Base-by-base conservation (phyloP, 2,329 filamentous ascomycete genomes). In the Aureobasidium mangrovei region DNA sequence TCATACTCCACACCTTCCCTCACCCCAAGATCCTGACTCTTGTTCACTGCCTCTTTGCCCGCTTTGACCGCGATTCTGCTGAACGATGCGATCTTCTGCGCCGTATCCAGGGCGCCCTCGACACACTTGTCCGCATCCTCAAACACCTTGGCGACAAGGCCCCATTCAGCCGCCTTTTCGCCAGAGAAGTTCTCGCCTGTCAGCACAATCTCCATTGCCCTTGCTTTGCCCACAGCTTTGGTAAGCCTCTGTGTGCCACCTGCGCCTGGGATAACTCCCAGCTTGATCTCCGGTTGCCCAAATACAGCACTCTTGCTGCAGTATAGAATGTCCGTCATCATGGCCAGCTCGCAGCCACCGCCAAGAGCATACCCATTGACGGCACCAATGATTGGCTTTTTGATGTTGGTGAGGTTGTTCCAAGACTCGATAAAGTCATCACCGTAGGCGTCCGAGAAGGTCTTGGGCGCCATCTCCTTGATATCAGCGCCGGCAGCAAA, bases 401-500 rank as follows among this genome's bases (percentile, higher is more conserved):
- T 94, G 69, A 97, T 78, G 58, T 82, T 77, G 24, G 84, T 88
- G 44, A 96, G 81, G 59, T 86, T 79, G 4, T 90, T 95, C 93
- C 93, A 98, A 7, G 83, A 83, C 69, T 95, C 90, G 71, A 98
- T 97, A 71, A 98, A 98, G 67, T 94, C 88, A 61, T 77, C 82
- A 45, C 82, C 86, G 75, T 96, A 97, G 38, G 93, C 91, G 60
- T 85, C 77, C 59, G 87, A 81, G 73, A 98, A 98, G 54, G 85
- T 91, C 38, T 96, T 82, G 57, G 89, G 84, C 31, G 89, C 87
- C 93, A 98, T 98, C 73, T 98, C 93, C 73, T 97, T 97, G 76
- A 98, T 98, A 72, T 98, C 93, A 58, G 93, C 93, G 49, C 93
- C 93, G 42, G 93, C 91, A 68, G 91, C 91, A 67, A 96, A 98